A percentile compares a stretch with the other conserved stretches of the same genome.
Evolutionary conservation across 164 flowering plant species (phyloP).

Genomic region (Cinnamomum chago): DNA sequence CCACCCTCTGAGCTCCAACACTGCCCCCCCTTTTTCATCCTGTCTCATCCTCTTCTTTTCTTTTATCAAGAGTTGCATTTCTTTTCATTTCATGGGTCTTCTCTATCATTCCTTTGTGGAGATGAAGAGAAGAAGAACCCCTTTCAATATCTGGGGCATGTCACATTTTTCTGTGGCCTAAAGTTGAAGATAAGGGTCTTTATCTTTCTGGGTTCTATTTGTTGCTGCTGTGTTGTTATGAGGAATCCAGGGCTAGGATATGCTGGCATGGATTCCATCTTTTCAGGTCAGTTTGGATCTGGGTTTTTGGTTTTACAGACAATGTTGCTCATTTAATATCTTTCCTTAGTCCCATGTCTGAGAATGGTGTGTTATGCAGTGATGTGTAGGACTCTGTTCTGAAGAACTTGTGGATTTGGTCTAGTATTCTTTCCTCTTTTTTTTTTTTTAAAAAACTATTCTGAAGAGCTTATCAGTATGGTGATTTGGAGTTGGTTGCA

Average conservation of each 20-base stretch:
- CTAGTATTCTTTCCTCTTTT: neutral
- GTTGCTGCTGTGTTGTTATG: conserved; percentile 7
- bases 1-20: neutral
- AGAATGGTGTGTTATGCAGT: neutral
- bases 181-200: neutral
- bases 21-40: neutral
- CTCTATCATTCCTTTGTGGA: neutral
- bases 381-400: too few species aligned
- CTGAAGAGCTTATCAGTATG: neutral
- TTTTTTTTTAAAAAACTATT: too few species aligned
- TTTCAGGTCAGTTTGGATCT: conserved; percentile 17
- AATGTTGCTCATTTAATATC: neutral
- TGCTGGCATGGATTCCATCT: conserved; percentile 22
- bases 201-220: neutral
- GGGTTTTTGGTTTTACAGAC: conserved; percentile 7
- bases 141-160: neutral
- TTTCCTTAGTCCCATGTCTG: neutral
- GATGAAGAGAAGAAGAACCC: neutral
- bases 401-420: neutral
- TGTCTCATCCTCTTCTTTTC: neutral
- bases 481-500: neutral
- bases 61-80: neutral
- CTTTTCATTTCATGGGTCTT: neutral
- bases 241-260: conserved; percentile 14
- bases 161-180: neutral